Evolutionary conservation across 768 basidiomycete species (phyloP), one percentile per base, ranked within the genome.

Genomic region (Suillus bovinus): DNA sequence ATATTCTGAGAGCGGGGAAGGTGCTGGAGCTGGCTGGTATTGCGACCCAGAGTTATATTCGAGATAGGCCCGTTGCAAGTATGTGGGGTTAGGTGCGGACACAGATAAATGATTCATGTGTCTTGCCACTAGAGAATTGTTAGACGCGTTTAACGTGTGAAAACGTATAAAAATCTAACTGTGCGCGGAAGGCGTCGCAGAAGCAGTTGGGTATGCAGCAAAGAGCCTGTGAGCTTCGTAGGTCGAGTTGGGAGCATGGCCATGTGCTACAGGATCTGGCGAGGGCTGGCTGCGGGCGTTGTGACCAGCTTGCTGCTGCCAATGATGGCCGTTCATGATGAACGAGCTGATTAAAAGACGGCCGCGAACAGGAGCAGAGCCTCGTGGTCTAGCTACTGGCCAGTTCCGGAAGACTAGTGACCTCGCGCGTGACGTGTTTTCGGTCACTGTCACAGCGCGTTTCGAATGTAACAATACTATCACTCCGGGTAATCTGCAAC

Each of bases 131-230:
- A 63, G 49, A 31, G n/a, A 70, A 65, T 11, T 65, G 57, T 34
- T 52, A 34, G 57, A 63, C 46, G 33, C 29, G 42, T 27, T 27
- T 29, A 22, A 39, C n/a, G 58, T 59, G 56, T 34, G 7, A 36
- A 33, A 22, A 11, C 16, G 42, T 13, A 42, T 50, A 38, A 49
- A 67, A 76, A 64, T 70, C 55, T 27, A 27, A 90, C 91, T 89
- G 70, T 93, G 91, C 41, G 85, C 80, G 9, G 89, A 83, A n/a
- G 90, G 90, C 5, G 87, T 89, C 31, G 88, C 86, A 63, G 90
- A 91, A 42, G 88, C 88, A 68, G 88, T 81, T 42, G 91, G 89
- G 72, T 91, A 93, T 38, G 83, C 78, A 5, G 85, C 82, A 52
- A 90, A 79, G 29, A 93, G 74, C 58, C 82, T 76, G 64, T 90